Base-by-base conservation (phyloP, 2,329 filamentous ascomycete genomes). In the Tothia fuscella region DNA sequence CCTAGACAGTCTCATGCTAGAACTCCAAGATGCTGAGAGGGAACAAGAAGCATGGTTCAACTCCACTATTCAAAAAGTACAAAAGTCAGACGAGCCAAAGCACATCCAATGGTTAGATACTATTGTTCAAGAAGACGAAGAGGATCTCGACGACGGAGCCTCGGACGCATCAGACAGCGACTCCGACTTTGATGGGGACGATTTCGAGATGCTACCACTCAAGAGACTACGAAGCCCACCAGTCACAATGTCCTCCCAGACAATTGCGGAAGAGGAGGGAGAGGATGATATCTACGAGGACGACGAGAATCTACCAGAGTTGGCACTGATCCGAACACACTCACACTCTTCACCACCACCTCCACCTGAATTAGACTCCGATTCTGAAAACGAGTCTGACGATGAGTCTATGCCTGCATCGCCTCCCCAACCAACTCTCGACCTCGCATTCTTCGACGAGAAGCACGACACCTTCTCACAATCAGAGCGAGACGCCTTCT, bases 31-130 rank as follows among this genome's bases (percentile, higher is more conserved):
- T 46, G 89, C 89, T 58, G 91, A 96, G 72, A 78, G 80, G 54
- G 87, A 95, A 64, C 91, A 96, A 66, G 89, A 96, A 66, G 80
- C 77, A 51, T 95, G 88, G 88, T 96, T 95, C 80, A 93, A 95
- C 76, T 82, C 87, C 63, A 91, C 86, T 48, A 84, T 95, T 64
- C 80, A 76, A 60, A 82, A 81, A 56, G 82, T 82, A 52, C 70
- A 71, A 58, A 72, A 63, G 56, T 51, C 60, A 22, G 70, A 80
- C 51, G 74, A 83, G 51, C 59, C 68, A 48, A 76, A 74, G 60
- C 84, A 84, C 66, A 77, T 93, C 53, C 82, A 89, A 70, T 94
- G 86, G 85, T 83, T 84, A 56, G 84, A 93, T 61, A 37, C 36
- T 19, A 38, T 37, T 24, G 29, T 46, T 6, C 17, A 45, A 38